phyloP scores from a whole-genome alignment of 208 protist species.

The Acanthamoeba healyi region DNA sequence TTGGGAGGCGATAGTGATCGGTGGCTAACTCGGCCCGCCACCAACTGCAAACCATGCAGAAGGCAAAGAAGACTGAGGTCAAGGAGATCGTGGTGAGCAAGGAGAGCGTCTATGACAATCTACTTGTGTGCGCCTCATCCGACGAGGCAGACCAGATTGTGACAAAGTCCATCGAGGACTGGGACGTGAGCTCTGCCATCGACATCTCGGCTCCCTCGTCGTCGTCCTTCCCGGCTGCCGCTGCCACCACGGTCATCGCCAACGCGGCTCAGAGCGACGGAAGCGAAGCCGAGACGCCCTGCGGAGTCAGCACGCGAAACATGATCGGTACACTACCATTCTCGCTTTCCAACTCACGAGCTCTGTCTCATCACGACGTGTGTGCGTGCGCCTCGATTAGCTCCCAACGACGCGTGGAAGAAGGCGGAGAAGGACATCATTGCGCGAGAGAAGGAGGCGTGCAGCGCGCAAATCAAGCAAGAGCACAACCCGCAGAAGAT shows the following conservation, averaged over 20 bases:
- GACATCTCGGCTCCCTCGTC: background rate
- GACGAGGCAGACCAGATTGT: background rate
- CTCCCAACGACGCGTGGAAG: conserved; percentile 54
- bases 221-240: background rate
- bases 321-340: background rate
- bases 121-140: conserved; percentile 17
- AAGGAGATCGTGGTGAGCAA: conserved; percentile 60
- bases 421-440: conserved; percentile 70
- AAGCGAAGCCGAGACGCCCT: background rate
- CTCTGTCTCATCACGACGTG: background rate
- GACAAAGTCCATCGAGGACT: conserved; percentile 17
- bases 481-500: conserved; percentile 68
- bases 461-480: conserved; percentile 29
- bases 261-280: background rate
- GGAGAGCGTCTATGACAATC: conserved; percentile 23
- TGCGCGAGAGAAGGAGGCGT: conserved; percentile 42
- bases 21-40: background rate
- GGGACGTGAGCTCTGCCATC: background rate
- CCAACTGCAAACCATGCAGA: background rate
- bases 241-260: background rate
- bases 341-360: background rate
- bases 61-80: background rate
- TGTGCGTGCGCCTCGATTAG: background rate
- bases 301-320: background rate
- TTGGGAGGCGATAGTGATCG: background rate